Evolutionary conservation across 179 eudicot species (phyloP), one percentile per base, ranked within the genome.

Genomic region (Amaranthus tricolor): DNA sequence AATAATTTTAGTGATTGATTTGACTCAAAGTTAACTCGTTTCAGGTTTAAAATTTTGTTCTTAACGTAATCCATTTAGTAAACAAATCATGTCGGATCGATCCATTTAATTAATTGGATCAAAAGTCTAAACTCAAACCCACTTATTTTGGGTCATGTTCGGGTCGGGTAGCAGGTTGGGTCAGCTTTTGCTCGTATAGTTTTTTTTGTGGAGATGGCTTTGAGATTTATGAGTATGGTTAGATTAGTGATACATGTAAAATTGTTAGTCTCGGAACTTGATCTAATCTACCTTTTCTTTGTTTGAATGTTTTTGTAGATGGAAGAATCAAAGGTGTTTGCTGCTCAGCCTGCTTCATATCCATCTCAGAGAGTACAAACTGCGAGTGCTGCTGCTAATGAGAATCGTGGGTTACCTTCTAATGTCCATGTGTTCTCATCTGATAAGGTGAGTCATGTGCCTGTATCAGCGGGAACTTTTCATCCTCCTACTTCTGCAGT

Each of bases 241-340:
- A 73, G 15, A 40, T 51, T 31, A n/a, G 16, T 57, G n/a, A 56
- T 44, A 21, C n/a, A 56, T 71, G 51, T 59, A 62, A 54, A 21
- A 24, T 17, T 24, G 49, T 63, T 5, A 5, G n/a, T 59, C 40
- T 1, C 3, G 40, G 40, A 31, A 31, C 17, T 20, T 51, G 31
- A 59, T 53, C 7, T 6, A n/a, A 8, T 47, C n/a, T 55, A 13
- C 15, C 31, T 65, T 53, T 56, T 60, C 20, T 54, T 69, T 24
- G 0, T 44, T 52, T 66, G 56, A 51, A 55, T 69, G 4, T 52
- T 11, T 72, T 71, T 55, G 50, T 80, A 96, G 98, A 91, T 96
- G 91, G 94, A 83, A 77, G 92, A 89, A 76, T 74, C 97, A 50
- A 87, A 87, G 61, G 84, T 83, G 40, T 88, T 85, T 74, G 79